phyloP scores from a whole-genome alignment of 2,329 filamentous ascomycete genomes.

The Onygena corvina region DNA sequence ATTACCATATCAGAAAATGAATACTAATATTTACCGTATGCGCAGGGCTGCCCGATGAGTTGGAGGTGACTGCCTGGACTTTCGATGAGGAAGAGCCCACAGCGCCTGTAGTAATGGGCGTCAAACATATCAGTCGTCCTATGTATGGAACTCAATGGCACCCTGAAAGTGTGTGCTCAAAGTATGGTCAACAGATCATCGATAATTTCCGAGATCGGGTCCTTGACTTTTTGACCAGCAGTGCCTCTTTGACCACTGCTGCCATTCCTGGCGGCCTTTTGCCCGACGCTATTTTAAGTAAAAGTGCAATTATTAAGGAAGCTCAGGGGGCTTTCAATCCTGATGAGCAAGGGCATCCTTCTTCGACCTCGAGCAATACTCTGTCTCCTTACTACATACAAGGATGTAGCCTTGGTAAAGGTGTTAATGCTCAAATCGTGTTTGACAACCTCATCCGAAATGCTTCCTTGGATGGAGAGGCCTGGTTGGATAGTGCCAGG shows the following conservation, averaged over 20 bases:
- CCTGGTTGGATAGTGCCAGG: conserved; percentile 15
- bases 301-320: conserved; percentile 11
- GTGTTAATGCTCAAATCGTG: conserved; percentile 7
- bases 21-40: background rate
- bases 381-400: conserved; percentile 11
- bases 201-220: conserved; percentile 12
- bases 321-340: background rate
- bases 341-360: background rate
- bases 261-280: conserved; percentile 3
- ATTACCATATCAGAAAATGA: background rate
- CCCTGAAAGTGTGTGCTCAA: conserved; percentile 15
- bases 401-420: conserved; percentile 10
- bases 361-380: background rate
- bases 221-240: conserved; percentile 9
- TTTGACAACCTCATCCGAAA: conserved; percentile 13
- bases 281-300: conserved; percentile 10
- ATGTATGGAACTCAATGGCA: conserved; percentile 15
- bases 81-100: conserved; percentile 12
- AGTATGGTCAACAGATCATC: conserved; percentile 13
- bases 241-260: background rate
- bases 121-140: conserved; percentile 12
- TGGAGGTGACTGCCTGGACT: conserved; percentile 13
- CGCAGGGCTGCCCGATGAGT: conserved; percentile 11
- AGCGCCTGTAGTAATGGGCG: conserved; percentile 12
- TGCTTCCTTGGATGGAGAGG: conserved; percentile 12